Percentiles rank a stretch among this genome's conserved stretches.
These are phyloP conservation scores for Myrmaecium sp. DNA, from an alignment of 2,329 filamentous ascomycete genomes.

Conservation along the genomic window DNA sequence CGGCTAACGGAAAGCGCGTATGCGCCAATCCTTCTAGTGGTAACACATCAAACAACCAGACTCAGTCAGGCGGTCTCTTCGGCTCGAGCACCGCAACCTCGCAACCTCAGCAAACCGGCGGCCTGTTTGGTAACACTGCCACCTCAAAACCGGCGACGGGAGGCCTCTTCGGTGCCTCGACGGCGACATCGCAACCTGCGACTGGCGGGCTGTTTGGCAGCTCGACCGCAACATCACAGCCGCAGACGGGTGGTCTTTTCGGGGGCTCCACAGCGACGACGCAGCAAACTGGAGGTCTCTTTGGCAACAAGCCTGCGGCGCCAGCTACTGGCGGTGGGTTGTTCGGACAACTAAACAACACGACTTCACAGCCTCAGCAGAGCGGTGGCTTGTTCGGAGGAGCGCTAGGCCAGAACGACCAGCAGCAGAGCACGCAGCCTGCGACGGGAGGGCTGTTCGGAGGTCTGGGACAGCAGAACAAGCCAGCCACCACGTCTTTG, in stretches of 20 bases:
- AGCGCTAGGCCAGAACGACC: conserved; percentile 13
- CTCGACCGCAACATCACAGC: conserved; percentile 6
- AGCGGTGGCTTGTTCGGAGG: conserved; percentile 18
- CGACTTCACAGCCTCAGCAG: conserved; percentile 7
- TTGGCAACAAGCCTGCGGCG: conserved; percentile 8
- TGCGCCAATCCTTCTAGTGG: no score
- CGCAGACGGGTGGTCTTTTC: conserved; percentile 10
- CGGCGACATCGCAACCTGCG: conserved; percentile 5
- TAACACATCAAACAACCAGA: no score
- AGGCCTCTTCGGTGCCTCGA: conserved; percentile 1
- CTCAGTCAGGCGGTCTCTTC: no score
- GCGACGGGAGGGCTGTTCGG: conserved; percentile 19
- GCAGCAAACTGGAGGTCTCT: conserved; percentile 12
- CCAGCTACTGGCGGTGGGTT: conserved; percentile 7
- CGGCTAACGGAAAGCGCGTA: no score
- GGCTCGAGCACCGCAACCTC: conserved; percentile 8
- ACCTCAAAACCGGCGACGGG: no score
- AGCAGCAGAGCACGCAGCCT: conserved; percentile 5
- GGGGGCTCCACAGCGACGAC: conserved; percentile 8
- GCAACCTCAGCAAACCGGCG: conserved; percentile 6
- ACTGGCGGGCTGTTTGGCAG: conserved; percentile 13
- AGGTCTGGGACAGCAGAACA: conserved; percentile 9
- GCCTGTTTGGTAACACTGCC: conserved; percentile 15
- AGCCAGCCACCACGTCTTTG: conserved; percentile 15
- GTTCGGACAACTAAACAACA: conserved; percentile 11